Evolutionary conservation across 2,329 filamentous ascomycete species (phyloP), one percentile per base, ranked within the genome.

Genomic region (Penicillium sp.): DNA sequence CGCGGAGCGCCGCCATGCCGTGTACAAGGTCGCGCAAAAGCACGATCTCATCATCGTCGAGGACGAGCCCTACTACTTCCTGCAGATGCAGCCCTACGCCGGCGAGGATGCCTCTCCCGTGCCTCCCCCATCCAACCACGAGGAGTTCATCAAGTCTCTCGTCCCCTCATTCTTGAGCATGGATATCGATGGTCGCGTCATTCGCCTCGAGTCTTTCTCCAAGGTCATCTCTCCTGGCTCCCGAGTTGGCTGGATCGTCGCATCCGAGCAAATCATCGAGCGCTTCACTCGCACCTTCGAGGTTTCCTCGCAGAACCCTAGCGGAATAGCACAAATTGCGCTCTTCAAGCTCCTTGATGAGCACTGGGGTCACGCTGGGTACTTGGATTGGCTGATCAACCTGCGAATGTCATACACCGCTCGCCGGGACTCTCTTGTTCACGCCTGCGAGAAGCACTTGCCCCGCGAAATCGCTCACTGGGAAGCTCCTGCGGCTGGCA

Each of bases 41-140:
- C 90, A 96, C 72, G 89, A 96, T 68, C 67, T 96, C 38, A 88
- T 84, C 76, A 92, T 97, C 68, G 77, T 96, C 62, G 92, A 97
- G 76, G 92, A 96, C 69, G 92, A 96, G 70, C 92, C 92, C 1
- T 96, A 96, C 76, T 96, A 95, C 75, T 96, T 93, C 76, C 80
- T 96, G 34, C 92, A 96, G 68, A 86, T 87, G 84, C 84, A 89
- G 63, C 84, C 87, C 0, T 93, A 91, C 74, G 80, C 80, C 1
- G 80, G 83, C 13, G 74, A 79, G 30, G 72, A 79, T 59, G 73
- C 78, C 14, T 72, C 81, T 0, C 73, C 78, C 1, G 74, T 78
- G 4, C 81, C 84, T 7, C 78, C 83, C 0, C 86, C 87, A 7
- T 73, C 78, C 34, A 83, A 76, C 11, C 83, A 90, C 51, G 83